Evolutionary conservation across 225 moss, liverwort and hornwort genomes (phyloP), one percentile per base, ranked within the genome.

Genomic region (Marchantia polymorpha): DNA sequence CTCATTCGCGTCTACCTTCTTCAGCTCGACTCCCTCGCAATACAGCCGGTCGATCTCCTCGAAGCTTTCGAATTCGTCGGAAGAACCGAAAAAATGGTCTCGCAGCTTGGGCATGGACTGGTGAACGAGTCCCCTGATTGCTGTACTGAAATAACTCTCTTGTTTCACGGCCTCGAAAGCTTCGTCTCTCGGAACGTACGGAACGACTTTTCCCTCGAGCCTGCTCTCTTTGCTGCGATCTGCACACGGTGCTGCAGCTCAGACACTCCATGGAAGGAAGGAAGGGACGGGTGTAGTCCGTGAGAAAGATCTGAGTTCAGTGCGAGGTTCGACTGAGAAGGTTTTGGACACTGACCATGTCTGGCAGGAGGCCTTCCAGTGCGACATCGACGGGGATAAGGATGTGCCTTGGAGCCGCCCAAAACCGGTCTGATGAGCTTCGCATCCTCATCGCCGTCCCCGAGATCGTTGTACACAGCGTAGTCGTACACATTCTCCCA

Each of bases 401-500:
- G 92, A 12, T 74, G 76, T 16, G 87, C 75, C 16, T 75, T 50
- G 25, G 85, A 88, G 27, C 92, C 93, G 60, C 96, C 94, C 29
- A 94, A 85, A 76, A 59, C 74, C 0, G 86, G 93, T 81, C 96
- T 84, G 23, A 25, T 52, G 13, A 80, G 69, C 4, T 13, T 50
- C 17, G 66, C 59, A 8, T 69, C 60, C 53, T 83, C 67, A 8
- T 89, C 85, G 26, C 82, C 88, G 16, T 86, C 87, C 11, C 84
- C 86, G 67, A 94, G 85, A 75, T 96, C 96, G 52, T 96, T 94
- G 80, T 96, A 96, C 55, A 90, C 83, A 51, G 88, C 96, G 61
- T 93, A 96, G 84, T 96, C 96, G 23, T 92, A 96, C 23, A 94
- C 77, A 52, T 92, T 85, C 48, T 94, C 96, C 78, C 90, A 90